Base-by-base conservation (phyloP, 352 stramenopile genomes). In the Globisporangium iwayamae region DNA sequence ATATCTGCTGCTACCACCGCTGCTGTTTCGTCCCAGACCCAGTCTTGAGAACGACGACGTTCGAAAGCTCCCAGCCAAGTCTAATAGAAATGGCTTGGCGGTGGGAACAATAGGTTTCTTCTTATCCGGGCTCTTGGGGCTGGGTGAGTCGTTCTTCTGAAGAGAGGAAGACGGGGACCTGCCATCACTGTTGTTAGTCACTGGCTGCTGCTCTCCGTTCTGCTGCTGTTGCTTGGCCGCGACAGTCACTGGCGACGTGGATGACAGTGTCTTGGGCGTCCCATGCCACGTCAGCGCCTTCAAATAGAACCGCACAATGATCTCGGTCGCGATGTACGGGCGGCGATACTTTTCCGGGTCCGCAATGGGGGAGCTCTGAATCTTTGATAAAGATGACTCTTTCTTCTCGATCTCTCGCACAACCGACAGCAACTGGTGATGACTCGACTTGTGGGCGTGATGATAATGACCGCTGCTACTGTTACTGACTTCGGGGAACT, bases 241-340 rank as follows among this genome's bases (percentile, higher is more conserved):
- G 1, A 41, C 50, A 16, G 50, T 57, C n/a, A 41, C 45, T 25
- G 62, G 62, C 8, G 62, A 66, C 6, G 39, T 59, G 1, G 67
- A 76, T 46, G 54, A 38, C 0, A 63, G 38, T 3, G 66, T 25
- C 51, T 81, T 89, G 0, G 83, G 83, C 8, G 71, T 60, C 45
- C 83, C 84, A 16, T 89, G 82, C 84, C 84, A 93, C 16, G 75
- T 74, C 63, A 93, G 78, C 4, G 68, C 78, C 62, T 93, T 90
- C 2, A 90, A 66, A 53, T 93, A 93, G 68, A 91, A 91, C 38
- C 74, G 63, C 50, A 88, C 45, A 20, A 91, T 89, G 66, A 93
- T 90, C 69, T 90, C 76, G 20, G 79, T 90, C 14, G 84, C 81
- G 30, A 93, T 73, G 30, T 79, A 78, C 30, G 78, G 63, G 4